A percentile compares a stretch with the other conserved stretches of the same genome.
Conservation (phyloP, 768 basidiomycete genomes). For the Kwoniella mangroviensis region DNA sequence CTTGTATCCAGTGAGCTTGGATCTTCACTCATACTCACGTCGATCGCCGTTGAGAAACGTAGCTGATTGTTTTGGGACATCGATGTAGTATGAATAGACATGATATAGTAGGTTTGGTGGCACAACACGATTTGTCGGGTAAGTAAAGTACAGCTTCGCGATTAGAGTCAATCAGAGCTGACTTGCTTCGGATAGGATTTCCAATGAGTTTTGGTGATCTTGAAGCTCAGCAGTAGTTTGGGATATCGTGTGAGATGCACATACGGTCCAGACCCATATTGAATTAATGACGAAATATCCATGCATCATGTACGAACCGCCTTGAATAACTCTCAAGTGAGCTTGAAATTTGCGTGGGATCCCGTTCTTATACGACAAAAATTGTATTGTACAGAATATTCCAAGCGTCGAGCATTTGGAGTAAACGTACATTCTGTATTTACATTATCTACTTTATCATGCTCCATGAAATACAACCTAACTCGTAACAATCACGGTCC, state of each 20-base stretch:
- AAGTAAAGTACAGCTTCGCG: constrained; percentile 19
- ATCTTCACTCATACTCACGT: not conserved
- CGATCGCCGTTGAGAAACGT: not conserved
- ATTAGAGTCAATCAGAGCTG: constrained; percentile 9
- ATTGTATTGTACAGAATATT: no score
- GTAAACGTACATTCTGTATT: no score
- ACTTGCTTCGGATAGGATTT: constrained; percentile 20
- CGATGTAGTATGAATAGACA: constrained; percentile 65
- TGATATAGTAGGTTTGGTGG: constrained; percentile 77
- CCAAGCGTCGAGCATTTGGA: no score
- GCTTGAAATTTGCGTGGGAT: no score
- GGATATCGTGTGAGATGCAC: no score
- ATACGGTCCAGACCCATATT: no score
- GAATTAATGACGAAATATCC: no score
- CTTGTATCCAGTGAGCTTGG: constrained; percentile 68
- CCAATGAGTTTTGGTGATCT: constrained; percentile 21
- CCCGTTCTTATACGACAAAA: no score
- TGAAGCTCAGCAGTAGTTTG: no score
- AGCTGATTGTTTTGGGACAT: not conserved
- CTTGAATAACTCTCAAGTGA: no score
- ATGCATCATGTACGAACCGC: no score
- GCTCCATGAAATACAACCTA: not conserved
- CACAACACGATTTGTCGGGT: constrained; percentile 72
- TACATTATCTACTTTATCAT: not conserved
- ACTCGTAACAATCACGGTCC: not conserved